phyloP scores from a whole-genome alignment of 306 rosid species.

The Castanopsis chinensis region DNA sequence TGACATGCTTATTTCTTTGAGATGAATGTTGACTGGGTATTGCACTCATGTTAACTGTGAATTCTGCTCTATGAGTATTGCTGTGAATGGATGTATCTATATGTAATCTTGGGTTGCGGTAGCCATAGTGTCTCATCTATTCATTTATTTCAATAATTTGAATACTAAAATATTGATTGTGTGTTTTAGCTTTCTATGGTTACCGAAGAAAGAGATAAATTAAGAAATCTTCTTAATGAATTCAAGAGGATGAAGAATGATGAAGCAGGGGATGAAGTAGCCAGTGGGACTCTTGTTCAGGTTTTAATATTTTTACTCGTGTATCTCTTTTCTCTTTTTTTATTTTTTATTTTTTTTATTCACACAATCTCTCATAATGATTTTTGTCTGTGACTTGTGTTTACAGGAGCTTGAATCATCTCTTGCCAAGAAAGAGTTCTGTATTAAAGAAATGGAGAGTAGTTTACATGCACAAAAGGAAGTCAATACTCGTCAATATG shows the following conservation, averaged over 20 bases:
- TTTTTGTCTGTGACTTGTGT: conserved; percentile 26
- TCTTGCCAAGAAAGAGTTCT: conserved; percentile 60
- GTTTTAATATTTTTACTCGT: conserved; percentile 28
- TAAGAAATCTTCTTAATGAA: conserved; percentile 49
- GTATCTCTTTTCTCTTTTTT: neutral
- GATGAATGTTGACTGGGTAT: neutral
- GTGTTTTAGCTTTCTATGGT: conserved; percentile 70
- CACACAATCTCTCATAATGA: conserved; percentile 14
- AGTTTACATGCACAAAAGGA: conserved; percentile 56
- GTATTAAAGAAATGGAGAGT: conserved; percentile 64
- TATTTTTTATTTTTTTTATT: conserved; percentile 12
- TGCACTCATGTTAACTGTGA: neutral
- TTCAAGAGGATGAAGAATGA: conserved; percentile 40
- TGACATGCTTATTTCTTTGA: conserved; percentile 5
- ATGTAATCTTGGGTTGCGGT: neutral
- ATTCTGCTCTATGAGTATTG: neutral
- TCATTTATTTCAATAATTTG: conserved; percentile 19
- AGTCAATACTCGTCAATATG: conserved; percentile 52
- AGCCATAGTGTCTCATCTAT: conserved; percentile 7
- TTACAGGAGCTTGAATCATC: conserved; percentile 73
- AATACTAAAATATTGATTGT: conserved; percentile 15
- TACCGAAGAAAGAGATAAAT: conserved; percentile 74
- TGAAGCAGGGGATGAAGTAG: conserved; percentile 45
- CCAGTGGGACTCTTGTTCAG: conserved; percentile 47
- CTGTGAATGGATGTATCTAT: neutral